phyloP scores from a whole-genome alignment of 768 basidiomycete genomes.

The Lyophyllum decastes region DNA sequence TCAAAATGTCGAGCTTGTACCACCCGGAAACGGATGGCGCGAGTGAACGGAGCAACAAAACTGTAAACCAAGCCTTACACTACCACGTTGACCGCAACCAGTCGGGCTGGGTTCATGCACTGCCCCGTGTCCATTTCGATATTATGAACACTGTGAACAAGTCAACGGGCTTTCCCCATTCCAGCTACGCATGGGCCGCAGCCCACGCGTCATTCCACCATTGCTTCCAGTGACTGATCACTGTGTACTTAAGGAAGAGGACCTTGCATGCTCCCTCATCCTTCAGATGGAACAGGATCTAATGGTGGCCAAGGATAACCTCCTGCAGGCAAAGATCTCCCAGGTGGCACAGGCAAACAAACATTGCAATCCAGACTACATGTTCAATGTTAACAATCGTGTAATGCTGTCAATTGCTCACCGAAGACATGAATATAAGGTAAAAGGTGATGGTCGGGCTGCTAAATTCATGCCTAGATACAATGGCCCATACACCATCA shows the following conservation, averaged over 20 bases:
- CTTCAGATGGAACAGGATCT: neutral
- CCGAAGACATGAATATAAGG: conserved; percentile 14
- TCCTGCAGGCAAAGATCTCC: neutral
- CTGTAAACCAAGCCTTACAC: conserved; percentile 27
- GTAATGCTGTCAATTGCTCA: neutral
- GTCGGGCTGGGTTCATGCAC: conserved; percentile 24
- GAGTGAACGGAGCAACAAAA: conserved; percentile 14
- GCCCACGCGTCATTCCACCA: neutral
- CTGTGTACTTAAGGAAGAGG: neutral
- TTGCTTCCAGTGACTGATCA: neutral
- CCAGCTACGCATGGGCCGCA: conserved; percentile 18
- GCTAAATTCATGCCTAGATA: conserved; percentile 40
- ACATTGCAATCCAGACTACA: neutral
- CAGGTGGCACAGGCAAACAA: neutral
- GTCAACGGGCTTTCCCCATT: conserved; percentile 29
- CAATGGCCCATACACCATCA: conserved; percentile 29
- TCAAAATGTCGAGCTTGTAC: conserved; percentile 3
- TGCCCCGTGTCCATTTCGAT: conserved; percentile 26
- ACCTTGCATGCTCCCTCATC: neutral
- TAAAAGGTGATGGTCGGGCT: conserved; percentile 18
- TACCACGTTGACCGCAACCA: conserved; percentile 26
- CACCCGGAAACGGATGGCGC: neutral
- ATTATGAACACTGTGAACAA: conserved; percentile 32
- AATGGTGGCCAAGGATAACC: neutral
- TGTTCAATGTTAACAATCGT: neutral